phyloP scores from a whole-genome alignment of 306 rosid species.

The Glycine soja region DNA sequence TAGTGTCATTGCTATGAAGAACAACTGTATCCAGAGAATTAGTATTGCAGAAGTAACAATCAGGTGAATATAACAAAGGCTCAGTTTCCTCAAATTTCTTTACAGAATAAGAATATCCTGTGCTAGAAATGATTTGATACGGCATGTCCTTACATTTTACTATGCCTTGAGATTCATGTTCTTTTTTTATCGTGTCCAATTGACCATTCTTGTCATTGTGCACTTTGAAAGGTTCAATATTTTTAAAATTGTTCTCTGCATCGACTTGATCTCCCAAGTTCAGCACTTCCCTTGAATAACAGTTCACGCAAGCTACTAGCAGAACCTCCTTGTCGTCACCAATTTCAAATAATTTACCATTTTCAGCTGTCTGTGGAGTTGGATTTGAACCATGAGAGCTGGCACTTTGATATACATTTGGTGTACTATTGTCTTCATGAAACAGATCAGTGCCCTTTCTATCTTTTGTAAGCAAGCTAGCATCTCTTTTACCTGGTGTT shows the following conservation, averaged over 20 bases:
- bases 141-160: slow-evolving; percentile 31
- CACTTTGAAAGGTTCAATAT: slow-evolving; percentile 31
- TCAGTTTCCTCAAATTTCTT: slow-evolving; percentile 48
- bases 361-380: slow-evolving; percentile 49
- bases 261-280: slow-evolving; percentile 50
- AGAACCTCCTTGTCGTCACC: slow-evolving; percentile 42
- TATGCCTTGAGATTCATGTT: slow-evolving; percentile 43
- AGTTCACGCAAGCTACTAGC: slow-evolving; percentile 43
- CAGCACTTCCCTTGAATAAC: slow-evolving; percentile 45
- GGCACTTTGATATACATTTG: slow-evolving; percentile 47
- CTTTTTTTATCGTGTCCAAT: slow-evolving; percentile 35
- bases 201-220: slow-evolving; percentile 26
- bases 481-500: slow-evolving; percentile 35
- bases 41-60: slow-evolving; percentile 24
- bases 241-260: slow-evolving; percentile 37
- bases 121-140: slow-evolving; percentile 25
- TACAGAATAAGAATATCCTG: slow-evolving; percentile 36
- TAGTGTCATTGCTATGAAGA: slow-evolving; percentile 9
- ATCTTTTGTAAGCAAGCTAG: slow-evolving; percentile 12
- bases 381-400: slow-evolving; percentile 58
- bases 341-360: slow-evolving; percentile 33
- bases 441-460: slow-evolving; percentile 19
- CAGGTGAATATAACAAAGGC: slow-evolving; percentile 44
- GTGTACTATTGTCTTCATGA: slow-evolving; percentile 36
- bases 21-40: slow-evolving; percentile 18